phyloP scores from a whole-genome alignment of 805 yeast species.

The Ogataea sp. region DNA sequence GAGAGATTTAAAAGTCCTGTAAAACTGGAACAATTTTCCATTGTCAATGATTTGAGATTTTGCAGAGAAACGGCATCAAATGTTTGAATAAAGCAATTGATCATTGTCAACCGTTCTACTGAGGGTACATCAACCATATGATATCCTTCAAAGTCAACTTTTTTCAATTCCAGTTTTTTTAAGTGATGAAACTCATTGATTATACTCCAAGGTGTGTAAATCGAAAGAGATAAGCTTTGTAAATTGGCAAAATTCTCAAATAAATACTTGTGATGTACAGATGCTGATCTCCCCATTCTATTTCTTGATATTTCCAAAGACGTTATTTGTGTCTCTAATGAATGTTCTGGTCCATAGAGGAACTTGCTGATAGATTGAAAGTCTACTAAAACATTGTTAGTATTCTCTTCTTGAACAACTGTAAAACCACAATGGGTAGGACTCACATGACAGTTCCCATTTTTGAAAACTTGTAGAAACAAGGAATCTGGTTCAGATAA shows the following conservation, averaged over 20 bases:
- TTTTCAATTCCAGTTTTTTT: not conserved
- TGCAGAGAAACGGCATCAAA: not conserved
- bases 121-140: not conserved
- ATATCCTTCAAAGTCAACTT: not conserved
- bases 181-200: not conserved
- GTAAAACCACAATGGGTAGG: no score
- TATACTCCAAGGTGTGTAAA: not conserved
- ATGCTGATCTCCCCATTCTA: not conserved
- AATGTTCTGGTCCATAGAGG: no score
- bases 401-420: no score
- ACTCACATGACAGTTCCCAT: no score
- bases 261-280: not conserved
- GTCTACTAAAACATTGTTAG: not conserved
- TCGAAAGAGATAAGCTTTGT: not conserved
- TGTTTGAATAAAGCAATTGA: not conserved
- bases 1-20: not conserved
- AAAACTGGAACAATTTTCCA: not conserved
- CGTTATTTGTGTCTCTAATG: no score
- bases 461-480: no score
- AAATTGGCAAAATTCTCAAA: not conserved
- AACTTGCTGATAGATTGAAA: not conserved
- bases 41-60: not conserved
- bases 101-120: not conserved
- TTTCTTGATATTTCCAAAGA: not conserved
- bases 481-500: no score